A percentile compares a stretch with the other conserved stretches of the same genome.
Conservation (phyloP, 129 eudicot genomes). For the Centaurea solstitialis region DNA sequence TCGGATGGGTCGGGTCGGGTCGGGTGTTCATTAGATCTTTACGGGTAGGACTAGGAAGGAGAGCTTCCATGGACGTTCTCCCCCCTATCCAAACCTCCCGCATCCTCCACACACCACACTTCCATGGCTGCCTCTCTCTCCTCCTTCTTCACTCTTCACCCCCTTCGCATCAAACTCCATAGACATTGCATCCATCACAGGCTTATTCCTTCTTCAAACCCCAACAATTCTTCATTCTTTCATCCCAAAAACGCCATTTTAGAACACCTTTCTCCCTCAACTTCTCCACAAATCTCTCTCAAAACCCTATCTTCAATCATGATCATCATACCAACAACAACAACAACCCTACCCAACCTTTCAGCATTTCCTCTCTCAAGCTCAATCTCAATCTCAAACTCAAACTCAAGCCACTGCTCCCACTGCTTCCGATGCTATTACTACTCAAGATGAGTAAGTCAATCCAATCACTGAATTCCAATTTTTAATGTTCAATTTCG, state of each 20-base stretch:
- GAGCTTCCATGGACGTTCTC: slow-evolving; percentile 20
- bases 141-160: slow-evolving; percentile 32
- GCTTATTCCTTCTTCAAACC: background rate
- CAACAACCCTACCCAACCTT: slow-evolving; percentile 33
- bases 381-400: too few relatives aligned
- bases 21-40: background rate
- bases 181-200: slow-evolving; percentile 27
- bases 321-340: slow-evolving; percentile 21
- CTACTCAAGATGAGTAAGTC: slow-evolving; percentile 43
- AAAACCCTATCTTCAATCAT: slow-evolving; percentile 2
- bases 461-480: background rate
- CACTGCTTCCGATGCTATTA: slow-evolving; percentile 22
- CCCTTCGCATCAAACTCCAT: slow-evolving; percentile 28
- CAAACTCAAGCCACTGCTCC: slow-evolving; percentile 47
- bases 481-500: background rate
- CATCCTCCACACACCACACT: background rate
- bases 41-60: slow-evolving; percentile 24
- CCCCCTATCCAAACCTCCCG: slow-evolving; percentile 30
- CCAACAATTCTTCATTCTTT: slow-evolving; percentile 17
- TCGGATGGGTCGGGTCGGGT: background rate
- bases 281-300: slow-evolving; percentile 32
- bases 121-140: slow-evolving; percentile 48
- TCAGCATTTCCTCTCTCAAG: slow-evolving; percentile 48
- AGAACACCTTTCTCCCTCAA: slow-evolving; percentile 26
- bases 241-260: slow-evolving; percentile 30